Evolutionary conservation across 805 yeast genomes (phyloP).

Genomic region (Kuraishia floccosa): DNA sequence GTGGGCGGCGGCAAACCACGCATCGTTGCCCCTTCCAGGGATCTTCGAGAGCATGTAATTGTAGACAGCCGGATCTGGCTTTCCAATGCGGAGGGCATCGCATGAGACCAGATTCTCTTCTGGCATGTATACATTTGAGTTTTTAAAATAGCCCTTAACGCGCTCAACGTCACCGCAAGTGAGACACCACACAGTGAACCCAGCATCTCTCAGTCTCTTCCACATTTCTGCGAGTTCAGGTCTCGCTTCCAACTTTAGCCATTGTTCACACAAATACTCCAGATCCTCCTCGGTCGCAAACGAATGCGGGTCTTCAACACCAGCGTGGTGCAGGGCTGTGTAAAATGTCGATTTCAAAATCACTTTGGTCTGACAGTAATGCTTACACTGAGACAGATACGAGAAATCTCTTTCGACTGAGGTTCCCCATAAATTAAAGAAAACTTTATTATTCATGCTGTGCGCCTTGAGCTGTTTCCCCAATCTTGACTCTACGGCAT

Average conservation of each 20-base stretch:
- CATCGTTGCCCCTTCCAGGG: conserved; percentile 15
- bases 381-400: conserved; percentile 6
- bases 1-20: conserved; percentile 20
- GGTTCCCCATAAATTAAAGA: conserved; percentile 11
- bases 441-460: conserved; percentile 10
- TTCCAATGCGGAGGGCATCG: conserved; percentile 17
- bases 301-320: conserved; percentile 14
- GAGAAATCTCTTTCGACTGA: conserved; percentile 8
- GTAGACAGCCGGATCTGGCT: conserved; percentile 17
- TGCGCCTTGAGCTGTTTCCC: conserved; percentile 12
- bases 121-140: conserved; percentile 15
- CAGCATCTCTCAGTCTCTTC: conserved; percentile 15
- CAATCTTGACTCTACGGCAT: conserved; percentile 10
- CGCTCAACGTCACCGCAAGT: conserved; percentile 17
- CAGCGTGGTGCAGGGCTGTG: conserved; percentile 15
- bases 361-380: conserved; percentile 13
- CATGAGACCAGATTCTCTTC: conserved; percentile 16
- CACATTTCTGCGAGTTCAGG: conserved; percentile 17
- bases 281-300: conserved; percentile 16
- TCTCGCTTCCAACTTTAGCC: conserved; percentile 14
- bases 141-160: conserved; percentile 15
- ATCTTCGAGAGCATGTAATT: conserved; percentile 13
- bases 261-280: conserved; percentile 11
- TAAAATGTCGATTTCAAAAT: conserved; percentile 15
- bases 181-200: conserved; percentile 18